Evolutionary conservation across 768 basidiomycete species (phyloP), one percentile per base, ranked within the genome.

Genomic region (Pleurotus tuber-regium): DNA sequence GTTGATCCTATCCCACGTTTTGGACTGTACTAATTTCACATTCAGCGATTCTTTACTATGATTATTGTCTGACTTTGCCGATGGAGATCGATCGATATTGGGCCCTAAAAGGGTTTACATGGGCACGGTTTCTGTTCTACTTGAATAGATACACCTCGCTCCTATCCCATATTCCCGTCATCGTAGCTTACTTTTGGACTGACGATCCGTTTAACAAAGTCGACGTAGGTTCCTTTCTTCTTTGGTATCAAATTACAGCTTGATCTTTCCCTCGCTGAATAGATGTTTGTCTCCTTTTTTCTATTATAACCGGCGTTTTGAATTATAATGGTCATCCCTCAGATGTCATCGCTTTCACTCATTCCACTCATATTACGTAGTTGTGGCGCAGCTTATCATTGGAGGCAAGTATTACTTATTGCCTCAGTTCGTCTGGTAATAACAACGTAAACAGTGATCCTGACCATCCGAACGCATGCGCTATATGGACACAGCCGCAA

Each of bases 1-100:
- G 46, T 25, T 10, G 2, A 11, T 1, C 4, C 14, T 28, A 14
- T 28, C 14, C 23, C 0, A 28, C 4, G 16, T 12, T 19, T n/a
- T 21, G 24, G 12, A 25, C 14, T 10, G 14, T 14, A 16, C 41
- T 43, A 11, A 43, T 2, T 2, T 4, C 26, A 21, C 12, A 24
- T 6, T 3, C 35, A 74, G 73, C 67, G 4, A 61, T 75, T 35
- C 64, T 73, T n/a, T 58, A 71, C 12, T 75, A 76, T 43, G 80
- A 82, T 43, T 78, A 76, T 53, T 30, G 67, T 33, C 61, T 79
- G 31, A 82, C 80, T 0, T 55, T 82, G 4, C 41, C 55, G 1
- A 46, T 53, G 24, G 80, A 82, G 53, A 63, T 76, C 5, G 66
- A 70, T 18, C 61, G 68, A 11, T 75, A 73, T 61, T 82, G 81